phyloP scores from a whole-genome alignment of 768 basidiomycete species.

The Pulveroboletus frians region DNA sequence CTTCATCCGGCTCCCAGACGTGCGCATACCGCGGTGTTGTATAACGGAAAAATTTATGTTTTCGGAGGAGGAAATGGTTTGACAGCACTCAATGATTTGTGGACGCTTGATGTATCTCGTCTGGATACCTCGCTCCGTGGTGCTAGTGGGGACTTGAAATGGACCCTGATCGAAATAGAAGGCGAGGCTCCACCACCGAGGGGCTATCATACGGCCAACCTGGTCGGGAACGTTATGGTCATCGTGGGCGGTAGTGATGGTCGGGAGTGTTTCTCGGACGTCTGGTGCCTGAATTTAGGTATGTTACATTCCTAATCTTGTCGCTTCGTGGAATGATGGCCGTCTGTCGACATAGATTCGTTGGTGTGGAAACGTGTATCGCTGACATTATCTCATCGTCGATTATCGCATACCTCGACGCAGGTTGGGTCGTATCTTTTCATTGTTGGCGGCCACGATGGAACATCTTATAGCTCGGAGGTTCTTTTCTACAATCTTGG shows the following conservation, averaged over 20 bases:
- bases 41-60: slow-evolving; percentile 68
- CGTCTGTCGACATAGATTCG: slow-evolving; percentile 15
- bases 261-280: slow-evolving; percentile 78
- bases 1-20: slow-evolving; percentile 63
- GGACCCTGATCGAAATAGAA: slow-evolving; percentile 54
- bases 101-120: slow-evolving; percentile 71
- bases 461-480: slow-evolving; percentile 64
- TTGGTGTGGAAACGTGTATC: slow-evolving; percentile 27
- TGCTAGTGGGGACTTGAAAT: slow-evolving; percentile 35
- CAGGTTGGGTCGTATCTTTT: slow-evolving; percentile 92
- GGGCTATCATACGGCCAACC: slow-evolving; percentile 89
- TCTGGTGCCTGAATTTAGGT: slow-evolving; percentile 87
- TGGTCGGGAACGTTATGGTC: slow-evolving; percentile 82
- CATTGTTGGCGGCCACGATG: slow-evolving; percentile 85
- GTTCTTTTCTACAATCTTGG: slow-evolving; percentile 85
- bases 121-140: slow-evolving; percentile 26
- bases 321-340: not conserved
- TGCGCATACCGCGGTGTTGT: slow-evolving; percentile 81
- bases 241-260: slow-evolving; percentile 91
- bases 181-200: slow-evolving; percentile 57
- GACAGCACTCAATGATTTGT: slow-evolving; percentile 85
- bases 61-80: slow-evolving; percentile 95
- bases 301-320: slow-evolving; percentile 21
- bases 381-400: slow-evolving; percentile 37
- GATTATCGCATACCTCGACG: slow-evolving; percentile 81